Evolutionary conservation across 306 rosid genomes (phyloP).

Genomic region (Ormosia emarginata): DNA sequence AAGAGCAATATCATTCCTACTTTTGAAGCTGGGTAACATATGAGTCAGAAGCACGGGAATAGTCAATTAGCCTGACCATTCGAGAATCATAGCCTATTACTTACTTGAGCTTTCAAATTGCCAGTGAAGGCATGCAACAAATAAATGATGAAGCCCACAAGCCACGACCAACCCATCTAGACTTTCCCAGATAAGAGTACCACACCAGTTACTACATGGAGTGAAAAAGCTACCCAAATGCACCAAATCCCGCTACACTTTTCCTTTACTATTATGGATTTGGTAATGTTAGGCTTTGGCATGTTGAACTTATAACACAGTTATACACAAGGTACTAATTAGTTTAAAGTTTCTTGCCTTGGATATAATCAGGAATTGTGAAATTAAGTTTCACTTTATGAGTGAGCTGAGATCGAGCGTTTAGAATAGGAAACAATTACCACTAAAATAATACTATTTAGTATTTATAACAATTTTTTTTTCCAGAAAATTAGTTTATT

Average conservation of each 20-base stretch:
- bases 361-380: neutral
- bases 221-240: neutral
- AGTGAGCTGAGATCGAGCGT: neutral
- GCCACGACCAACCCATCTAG: neutral
- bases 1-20: neutral
- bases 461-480: too few species aligned
- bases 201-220: neutral
- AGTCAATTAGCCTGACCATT: slow-evolving; percentile 1
- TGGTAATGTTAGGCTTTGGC: slow-evolving; percentile 13
- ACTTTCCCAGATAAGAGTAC: neutral
- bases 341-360: neutral
- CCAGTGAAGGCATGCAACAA: slow-evolving; percentile 28
- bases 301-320: neutral
- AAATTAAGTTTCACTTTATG: neutral
- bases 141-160: slow-evolving; percentile 29
- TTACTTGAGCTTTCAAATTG: slow-evolving; percentile 7
- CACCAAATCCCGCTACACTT: neutral
- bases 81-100: slow-evolving; percentile 17
- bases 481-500: neutral
- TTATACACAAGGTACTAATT: neutral
- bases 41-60: slow-evolving; percentile 20
- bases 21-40: slow-evolving; percentile 11
- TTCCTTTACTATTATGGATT: neutral
- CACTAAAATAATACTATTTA: neutral
- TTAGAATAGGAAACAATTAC: neutral